These are phyloP conservation scores for Aureobasidium sp. DNA, from an alignment of 2,329 filamentous ascomycete species.

Conservation along the genomic window DNA sequence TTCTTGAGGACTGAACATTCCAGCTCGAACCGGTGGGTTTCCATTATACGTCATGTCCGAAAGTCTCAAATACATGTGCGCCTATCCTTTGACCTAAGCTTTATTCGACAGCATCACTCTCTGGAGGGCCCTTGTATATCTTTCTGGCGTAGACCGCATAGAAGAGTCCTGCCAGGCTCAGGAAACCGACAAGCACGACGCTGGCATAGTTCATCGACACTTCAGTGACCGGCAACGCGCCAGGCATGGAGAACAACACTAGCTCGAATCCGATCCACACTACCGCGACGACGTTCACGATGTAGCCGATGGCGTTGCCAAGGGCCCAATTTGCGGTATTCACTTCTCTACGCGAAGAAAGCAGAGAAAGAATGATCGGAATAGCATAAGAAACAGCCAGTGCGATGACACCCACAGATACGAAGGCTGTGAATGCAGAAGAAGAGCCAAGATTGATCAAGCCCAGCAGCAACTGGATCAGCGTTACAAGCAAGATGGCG, in stretches of 20 bases:
- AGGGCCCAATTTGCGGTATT: conserved; percentile 20
- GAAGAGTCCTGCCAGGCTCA: conserved; percentile 55
- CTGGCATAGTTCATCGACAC: conserved; percentile 52
- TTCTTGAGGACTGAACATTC: too few relatives aligned
- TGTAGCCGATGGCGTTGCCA: conserved; percentile 15
- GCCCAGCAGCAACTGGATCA: conserved; percentile 43
- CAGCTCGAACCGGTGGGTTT: neutral
- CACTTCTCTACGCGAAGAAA: conserved; percentile 31
- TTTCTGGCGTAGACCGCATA: conserved; percentile 63
- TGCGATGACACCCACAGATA: conserved; percentile 50
- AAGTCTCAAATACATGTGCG: neutral
- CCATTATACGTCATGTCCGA: neutral
- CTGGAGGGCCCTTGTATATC: neutral
- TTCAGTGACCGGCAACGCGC: conserved; percentile 45
- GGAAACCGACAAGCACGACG: conserved; percentile 64
- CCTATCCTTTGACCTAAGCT: neutral
- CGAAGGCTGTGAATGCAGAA: conserved; percentile 44
- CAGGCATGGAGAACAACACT: conserved; percentile 47
- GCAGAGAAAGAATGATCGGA: conserved; percentile 47
- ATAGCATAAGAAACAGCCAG: conserved; percentile 51
- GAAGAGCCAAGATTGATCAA: conserved; percentile 44
- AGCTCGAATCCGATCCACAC: conserved; percentile 26
- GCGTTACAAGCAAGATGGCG: conserved; percentile 37
- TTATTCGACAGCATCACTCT: conserved; percentile 10
- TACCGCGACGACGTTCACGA: conserved; percentile 24